These are phyloP conservation scores for Chlorophyllum brunneum DNA, from an alignment of 768 basidiomycete genomes.

Conservation along the genomic window DNA sequence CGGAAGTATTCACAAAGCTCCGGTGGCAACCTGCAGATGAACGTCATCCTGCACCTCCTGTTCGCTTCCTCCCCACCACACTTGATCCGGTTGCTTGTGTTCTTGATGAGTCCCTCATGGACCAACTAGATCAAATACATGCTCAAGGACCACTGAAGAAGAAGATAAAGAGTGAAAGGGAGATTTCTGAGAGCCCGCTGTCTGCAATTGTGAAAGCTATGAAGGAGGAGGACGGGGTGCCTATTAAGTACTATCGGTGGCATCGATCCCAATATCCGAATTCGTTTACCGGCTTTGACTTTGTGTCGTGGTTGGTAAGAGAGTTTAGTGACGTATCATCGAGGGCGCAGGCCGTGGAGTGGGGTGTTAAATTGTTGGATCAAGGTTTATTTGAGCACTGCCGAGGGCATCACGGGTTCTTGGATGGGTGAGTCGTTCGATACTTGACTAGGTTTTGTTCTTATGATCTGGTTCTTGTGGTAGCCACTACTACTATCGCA, in stretches of 20 bases:
- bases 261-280: conserved; percentile 70
- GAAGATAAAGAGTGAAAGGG: conserved; percentile 76
- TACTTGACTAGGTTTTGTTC: neutral
- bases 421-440: conserved; percentile 69
- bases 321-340: conserved; percentile 88
- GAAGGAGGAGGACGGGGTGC: conserved; percentile 79
- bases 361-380: conserved; percentile 72
- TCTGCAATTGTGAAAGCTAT: conserved; percentile 73
- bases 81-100: conserved; percentile 79
- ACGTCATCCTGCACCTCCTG: conserved; percentile 49
- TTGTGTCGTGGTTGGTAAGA: conserved; percentile 89
- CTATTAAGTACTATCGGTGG: conserved; percentile 85
- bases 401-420: conserved; percentile 71
- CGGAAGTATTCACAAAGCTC: conserved; percentile 81
- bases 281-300: conserved; percentile 85
- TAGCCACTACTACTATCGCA: conserved; percentile 86
- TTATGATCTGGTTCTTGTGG: conserved; percentile 2
- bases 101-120: conserved; percentile 73
- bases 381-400: conserved; percentile 87
- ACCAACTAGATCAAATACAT: conserved; percentile 78
- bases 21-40: conserved; percentile 74
- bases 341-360: conserved; percentile 73
- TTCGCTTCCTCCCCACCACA: conserved; percentile 81
- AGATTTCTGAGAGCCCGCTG: conserved; percentile 64
- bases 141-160: conserved; percentile 70